Evolutionary conservation across 345 rosid species (phyloP), one percentile per base, ranked within the genome.

Genomic region (Citrus inodora): DNA sequence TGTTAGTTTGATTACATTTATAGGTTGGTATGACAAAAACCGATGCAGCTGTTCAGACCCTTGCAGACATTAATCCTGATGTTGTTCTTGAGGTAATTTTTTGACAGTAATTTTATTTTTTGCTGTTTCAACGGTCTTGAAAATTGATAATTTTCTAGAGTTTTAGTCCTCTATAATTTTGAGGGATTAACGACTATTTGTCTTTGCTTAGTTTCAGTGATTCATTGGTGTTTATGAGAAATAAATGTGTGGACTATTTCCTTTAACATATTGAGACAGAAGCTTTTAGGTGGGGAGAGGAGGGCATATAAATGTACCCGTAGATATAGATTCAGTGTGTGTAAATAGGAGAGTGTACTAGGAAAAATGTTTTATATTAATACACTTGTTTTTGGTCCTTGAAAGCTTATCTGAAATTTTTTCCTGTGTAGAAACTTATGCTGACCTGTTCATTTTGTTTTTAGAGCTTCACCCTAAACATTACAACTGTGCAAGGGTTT

Each of bases 1-100:
- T 53, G 3, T 70, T 63, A 30, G 68, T 77, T 61, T 71, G 70
- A 19, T 69, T 66, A 67, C 70, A 76, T 71, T 73, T 56, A 19
- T 80, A 95, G 99, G 93, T 79, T 89, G 98, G 98, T 70, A 93
- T 95, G 99, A 92, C 98, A 80, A 95, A 93, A 90, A 95, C 99
- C 58, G 99, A 95, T 90, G 99, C 98, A 79, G 98, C 99, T 81
- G 94, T 92, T 81, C 99, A 95, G 83, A 95, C 99, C 71, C 99
- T 95, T 68, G 81, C 92, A 40, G 99, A 92, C 73, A 93, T 95
- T 79, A 95, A 93, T 78, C 99, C 97, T 35, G 99, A 95, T 75
- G 97, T 95, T 76, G 90, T 91, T 48, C 96, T 95, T 63, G 97
- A 95, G 87, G 99, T 84, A 69, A 53, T 82, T 79, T 79, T 51